A percentile compares a stretch with the other conserved stretches of the same genome.
These are phyloP conservation scores for Truncatella angustata DNA, from an alignment of 2,329 filamentous ascomycete genomes.

Conservation along the genomic window DNA sequence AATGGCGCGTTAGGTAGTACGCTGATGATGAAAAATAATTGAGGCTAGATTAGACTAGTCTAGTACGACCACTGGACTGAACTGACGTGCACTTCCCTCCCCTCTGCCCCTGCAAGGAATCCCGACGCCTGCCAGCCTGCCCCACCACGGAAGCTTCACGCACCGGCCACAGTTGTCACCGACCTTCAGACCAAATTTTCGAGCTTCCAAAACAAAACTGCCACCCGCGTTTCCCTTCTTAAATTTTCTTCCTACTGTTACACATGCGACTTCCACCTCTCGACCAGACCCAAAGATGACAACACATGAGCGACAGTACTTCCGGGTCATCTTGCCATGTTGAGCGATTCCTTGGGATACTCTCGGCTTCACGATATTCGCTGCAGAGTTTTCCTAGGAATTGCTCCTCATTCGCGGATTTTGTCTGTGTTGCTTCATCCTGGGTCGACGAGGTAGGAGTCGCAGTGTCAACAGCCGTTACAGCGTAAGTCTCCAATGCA, in stretches of 20 bases:
- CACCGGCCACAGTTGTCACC: slow-evolving; percentile 8
- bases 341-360: not conserved
- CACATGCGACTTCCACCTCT: not conserved
- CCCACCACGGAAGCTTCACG: slow-evolving; percentile 7
- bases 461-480: too few species aligned
- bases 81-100: too few species aligned
- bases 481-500: not conserved
- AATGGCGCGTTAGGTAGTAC: too few species aligned
- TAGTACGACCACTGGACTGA: too few species aligned
- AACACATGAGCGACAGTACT: not conserved
- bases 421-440: too few species aligned
- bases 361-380: not conserved
- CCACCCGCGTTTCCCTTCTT: too few species aligned
- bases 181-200: slow-evolving; percentile 9
- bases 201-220: not conserved
- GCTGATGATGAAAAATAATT: too few species aligned
- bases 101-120: too few species aligned
- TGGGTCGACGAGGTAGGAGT: too few species aligned
- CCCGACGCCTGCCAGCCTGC: not conserved
- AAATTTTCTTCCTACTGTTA: not conserved
- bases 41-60: too few species aligned
- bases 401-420: not conserved
- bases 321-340: not conserved
- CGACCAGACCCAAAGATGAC: not conserved
- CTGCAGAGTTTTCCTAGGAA: not conserved